These are phyloP conservation scores for Chaetomiaceae sp. DNA, from an alignment of 2,329 filamentous ascomycete genomes.

Conservation along the genomic window DNA sequence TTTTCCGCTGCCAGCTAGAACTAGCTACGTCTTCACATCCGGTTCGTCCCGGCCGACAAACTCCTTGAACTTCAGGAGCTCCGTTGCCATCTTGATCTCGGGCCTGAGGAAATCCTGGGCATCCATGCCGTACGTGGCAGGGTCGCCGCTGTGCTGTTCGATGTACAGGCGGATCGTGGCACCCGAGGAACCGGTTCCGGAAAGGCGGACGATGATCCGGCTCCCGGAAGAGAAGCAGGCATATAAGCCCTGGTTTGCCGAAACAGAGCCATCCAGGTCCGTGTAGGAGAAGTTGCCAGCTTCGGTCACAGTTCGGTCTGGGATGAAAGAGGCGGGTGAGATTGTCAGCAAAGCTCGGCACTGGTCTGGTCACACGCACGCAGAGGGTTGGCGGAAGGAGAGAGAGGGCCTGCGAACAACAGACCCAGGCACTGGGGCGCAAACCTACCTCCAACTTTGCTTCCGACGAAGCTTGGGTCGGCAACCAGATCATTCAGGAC, in stretches of 20 bases:
- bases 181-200: conserved; percentile 89
- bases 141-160: conserved; percentile 86
- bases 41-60: conserved; percentile 88
- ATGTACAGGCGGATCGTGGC: conserved; percentile 96
- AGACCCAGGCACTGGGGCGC: neutral
- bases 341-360: conserved; percentile 23
- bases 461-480: conserved; percentile 71
- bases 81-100: conserved; percentile 79
- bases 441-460: conserved; percentile 63
- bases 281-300: conserved; percentile 98
- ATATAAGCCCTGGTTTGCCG: conserved; percentile 93
- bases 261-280: conserved; percentile 93
- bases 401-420: neutral
- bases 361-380: neutral
- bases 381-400: neutral
- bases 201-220: conserved; percentile 90
- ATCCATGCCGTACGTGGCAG: conserved; percentile 70
- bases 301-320: conserved; percentile 76
- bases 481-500: conserved; percentile 75
- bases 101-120: conserved; percentile 92
- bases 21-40: conserved; percentile 88
- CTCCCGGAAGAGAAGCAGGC: conserved; percentile 92
- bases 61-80: conserved; percentile 88
- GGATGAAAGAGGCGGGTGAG: neutral
- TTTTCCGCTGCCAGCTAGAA: conserved; percentile 52